Conservation (phyloP, 2,329 filamentous ascomycete genomes). For the Arthrobotrys sphaeroides region DNA sequence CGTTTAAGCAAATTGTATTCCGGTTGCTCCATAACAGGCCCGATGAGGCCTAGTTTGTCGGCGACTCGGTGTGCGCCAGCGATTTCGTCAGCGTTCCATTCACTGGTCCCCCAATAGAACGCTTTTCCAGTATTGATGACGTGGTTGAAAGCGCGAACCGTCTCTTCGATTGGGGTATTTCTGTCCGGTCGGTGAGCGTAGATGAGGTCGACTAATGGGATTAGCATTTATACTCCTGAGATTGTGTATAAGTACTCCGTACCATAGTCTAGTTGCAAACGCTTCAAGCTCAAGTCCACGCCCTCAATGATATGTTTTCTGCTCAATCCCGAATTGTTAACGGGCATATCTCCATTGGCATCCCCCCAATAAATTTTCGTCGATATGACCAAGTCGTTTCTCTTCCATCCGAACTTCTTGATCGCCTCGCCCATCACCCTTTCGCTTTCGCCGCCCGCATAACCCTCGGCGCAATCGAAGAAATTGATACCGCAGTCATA, state of each 20-base stretch:
- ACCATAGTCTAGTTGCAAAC: constrained; percentile 67
- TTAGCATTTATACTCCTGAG: background rate
- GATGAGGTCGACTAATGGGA: constrained; percentile 69
- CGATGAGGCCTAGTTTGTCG: constrained; percentile 70
- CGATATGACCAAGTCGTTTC: constrained; percentile 68
- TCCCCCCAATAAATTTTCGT: constrained; percentile 74
- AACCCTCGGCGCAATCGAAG: constrained; percentile 69
- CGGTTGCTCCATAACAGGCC: constrained; percentile 74
- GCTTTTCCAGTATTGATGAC: constrained; percentile 74
- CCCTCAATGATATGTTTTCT: constrained; percentile 77
- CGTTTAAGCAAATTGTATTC: constrained; percentile 72
- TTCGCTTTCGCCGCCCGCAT: constrained; percentile 67
- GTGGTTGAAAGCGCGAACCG: constrained; percentile 75
- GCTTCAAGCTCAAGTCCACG: constrained; percentile 69
- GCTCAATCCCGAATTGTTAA: constrained; percentile 72
- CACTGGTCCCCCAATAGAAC: constrained; percentile 76
- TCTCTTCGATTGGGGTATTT: constrained; percentile 75
- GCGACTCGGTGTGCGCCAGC: constrained; percentile 71
- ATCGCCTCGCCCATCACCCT: constrained; percentile 68
- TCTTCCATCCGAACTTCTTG: constrained; percentile 68
- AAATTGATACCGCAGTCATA: constrained; percentile 70
- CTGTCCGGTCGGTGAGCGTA: constrained; percentile 76
- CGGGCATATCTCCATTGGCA: constrained; percentile 64
- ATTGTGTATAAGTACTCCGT: background rate
- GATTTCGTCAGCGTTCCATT: constrained; percentile 74